Percentiles rank a stretch among this genome's conserved stretches.
Conservation (phyloP, 2,329 filamentous ascomycete genomes). For the Rhinocladiella similis region DNA sequence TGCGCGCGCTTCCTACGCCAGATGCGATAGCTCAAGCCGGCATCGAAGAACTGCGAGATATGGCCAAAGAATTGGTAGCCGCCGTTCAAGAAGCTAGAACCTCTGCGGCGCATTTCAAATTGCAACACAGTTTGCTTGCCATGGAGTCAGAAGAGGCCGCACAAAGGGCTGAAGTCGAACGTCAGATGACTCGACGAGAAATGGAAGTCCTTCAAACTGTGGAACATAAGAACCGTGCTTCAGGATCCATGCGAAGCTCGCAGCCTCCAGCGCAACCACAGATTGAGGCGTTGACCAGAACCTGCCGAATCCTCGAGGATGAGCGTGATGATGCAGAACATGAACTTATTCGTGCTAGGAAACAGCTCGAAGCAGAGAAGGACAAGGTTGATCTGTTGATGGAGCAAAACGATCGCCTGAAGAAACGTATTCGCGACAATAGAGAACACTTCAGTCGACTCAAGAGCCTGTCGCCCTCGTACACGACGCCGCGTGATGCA, state of each 20-base stretch:
- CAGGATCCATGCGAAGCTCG: slow-evolving; percentile 41
- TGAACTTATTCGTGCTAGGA: slow-evolving; percentile 72
- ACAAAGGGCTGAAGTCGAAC: slow-evolving; percentile 84
- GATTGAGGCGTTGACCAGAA: slow-evolving; percentile 59
- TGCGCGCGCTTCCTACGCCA: slow-evolving; percentile 47
- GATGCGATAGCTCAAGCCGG: slow-evolving; percentile 56
- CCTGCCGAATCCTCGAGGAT: slow-evolving; percentile 65
- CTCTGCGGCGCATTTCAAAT: slow-evolving; percentile 83
- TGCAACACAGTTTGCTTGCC: slow-evolving; percentile 81
- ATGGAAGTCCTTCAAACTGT: slow-evolving; percentile 78
- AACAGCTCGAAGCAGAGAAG: slow-evolving; percentile 74
- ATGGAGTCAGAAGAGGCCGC: slow-evolving; percentile 83
- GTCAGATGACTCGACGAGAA: slow-evolving; percentile 86
- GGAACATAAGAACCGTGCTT: slow-evolving; percentile 59
- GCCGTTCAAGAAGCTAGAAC: slow-evolving; percentile 70
- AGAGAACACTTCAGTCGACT: slow-evolving; percentile 80
- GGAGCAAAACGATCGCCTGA: slow-evolving; percentile 75
- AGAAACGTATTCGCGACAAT: slow-evolving; percentile 85
- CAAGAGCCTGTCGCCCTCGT: slow-evolving; percentile 48
- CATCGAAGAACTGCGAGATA: slow-evolving; percentile 53
- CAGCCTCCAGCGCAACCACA: slow-evolving; percentile 50
- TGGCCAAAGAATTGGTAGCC: slow-evolving; percentile 55
- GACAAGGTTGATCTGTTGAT: slow-evolving; percentile 68
- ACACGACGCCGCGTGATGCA: slow-evolving; percentile 60
- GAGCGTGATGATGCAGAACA: slow-evolving; percentile 57